Percentiles rank a stretch among this genome's conserved stretches.
These are phyloP conservation scores for Periconia sp. DNA, from an alignment of 2,329 filamentous ascomycete genomes.

Conservation along the genomic window DNA sequence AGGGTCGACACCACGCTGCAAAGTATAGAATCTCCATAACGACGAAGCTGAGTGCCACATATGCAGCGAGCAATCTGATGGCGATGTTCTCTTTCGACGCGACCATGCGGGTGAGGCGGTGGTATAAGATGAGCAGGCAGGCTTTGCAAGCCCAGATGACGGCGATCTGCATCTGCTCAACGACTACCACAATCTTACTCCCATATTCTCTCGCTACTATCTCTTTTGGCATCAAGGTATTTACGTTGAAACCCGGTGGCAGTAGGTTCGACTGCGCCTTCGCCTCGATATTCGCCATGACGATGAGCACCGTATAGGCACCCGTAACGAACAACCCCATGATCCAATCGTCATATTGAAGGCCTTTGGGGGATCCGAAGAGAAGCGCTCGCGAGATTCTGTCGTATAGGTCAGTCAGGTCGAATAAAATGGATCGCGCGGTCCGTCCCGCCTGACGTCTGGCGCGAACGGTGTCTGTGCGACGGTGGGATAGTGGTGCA, in stretches of 20 bases:
- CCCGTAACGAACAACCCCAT: constrained; percentile 59
- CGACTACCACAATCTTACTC: constrained; percentile 58
- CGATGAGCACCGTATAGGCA: constrained; percentile 58
- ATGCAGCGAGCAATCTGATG: constrained; percentile 54
- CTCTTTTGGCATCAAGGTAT: constrained; percentile 44
- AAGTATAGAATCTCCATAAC: constrained; percentile 58
- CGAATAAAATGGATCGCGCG: too few species aligned
- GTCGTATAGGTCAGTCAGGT: constrained; percentile 12
- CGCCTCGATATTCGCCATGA: constrained; percentile 53
- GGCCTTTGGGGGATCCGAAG: constrained; percentile 54
- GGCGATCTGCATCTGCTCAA: constrained; percentile 60
- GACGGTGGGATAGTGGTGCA: not conserved
- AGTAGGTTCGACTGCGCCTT: constrained; percentile 51
- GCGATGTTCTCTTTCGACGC: constrained; percentile 32
- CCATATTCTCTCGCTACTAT: constrained; percentile 37
- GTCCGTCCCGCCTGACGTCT: constrained; percentile 1
- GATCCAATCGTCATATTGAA: constrained; percentile 64
- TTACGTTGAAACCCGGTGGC: constrained; percentile 54
- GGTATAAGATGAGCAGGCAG: constrained; percentile 62
- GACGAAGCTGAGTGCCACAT: constrained; percentile 56
- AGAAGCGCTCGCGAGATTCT: constrained; percentile 53
- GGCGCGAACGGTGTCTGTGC: constrained; percentile 5
- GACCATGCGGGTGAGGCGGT: constrained; percentile 52
- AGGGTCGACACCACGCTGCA: constrained; percentile 61
- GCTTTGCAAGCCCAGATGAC: constrained; percentile 60